A percentile compares a stretch with the other conserved stretches of the same genome.
Conservation (phyloP, 129 eudicot species). For the Sambucus nigra region DNA sequence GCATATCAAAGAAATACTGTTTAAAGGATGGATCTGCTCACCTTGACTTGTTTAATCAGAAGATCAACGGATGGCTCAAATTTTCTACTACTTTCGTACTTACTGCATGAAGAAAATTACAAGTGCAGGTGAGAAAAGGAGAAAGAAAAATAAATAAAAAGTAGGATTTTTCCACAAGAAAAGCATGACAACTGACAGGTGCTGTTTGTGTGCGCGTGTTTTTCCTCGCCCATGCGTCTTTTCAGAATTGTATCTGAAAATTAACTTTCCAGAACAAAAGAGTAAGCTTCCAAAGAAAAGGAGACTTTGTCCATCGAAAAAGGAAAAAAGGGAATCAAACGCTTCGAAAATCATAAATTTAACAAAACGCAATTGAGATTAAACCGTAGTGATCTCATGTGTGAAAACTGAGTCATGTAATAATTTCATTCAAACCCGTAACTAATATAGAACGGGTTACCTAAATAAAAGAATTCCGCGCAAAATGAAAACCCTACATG, state of each 20-base stretch:
- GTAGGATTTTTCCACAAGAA: constrained; percentile 34
- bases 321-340: too few species aligned
- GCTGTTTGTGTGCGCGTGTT: not conserved
- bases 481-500: too few species aligned
- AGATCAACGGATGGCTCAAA: constrained; percentile 11
- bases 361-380: too few species aligned
- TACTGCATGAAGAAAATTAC: constrained; percentile 13
- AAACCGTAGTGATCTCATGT: too few species aligned
- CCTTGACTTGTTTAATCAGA: constrained; percentile 5
- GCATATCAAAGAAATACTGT: not conserved
- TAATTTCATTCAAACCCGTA: too few species aligned
- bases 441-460: too few species aligned
- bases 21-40: constrained; percentile 19
- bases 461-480: too few species aligned
- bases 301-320: not conserved
- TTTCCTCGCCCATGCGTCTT: not conserved
- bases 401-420: too few species aligned
- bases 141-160: constrained; percentile 10
- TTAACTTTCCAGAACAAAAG: not conserved
- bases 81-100: constrained; percentile 21
- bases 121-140: constrained; percentile 1
- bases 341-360: too few species aligned
- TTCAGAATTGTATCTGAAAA: not conserved
- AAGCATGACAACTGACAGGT: constrained; percentile 27
- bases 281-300: not conserved